Conservation (phyloP, 495 filamentous ascomycete species). For the Letharia columbiana region DNA sequence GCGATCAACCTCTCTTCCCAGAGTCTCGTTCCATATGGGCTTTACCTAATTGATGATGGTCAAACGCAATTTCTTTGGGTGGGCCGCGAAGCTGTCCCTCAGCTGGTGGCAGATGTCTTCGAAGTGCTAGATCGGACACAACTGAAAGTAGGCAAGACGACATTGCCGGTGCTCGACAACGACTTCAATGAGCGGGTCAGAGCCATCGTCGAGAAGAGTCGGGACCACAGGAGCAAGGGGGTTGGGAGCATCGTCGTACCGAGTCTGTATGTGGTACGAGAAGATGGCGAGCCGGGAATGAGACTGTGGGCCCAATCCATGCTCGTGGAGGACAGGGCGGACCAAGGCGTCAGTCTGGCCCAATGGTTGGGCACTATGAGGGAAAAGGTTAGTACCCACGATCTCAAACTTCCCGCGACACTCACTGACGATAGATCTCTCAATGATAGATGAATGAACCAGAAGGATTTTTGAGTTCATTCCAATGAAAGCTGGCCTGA, state of each 20-base stretch:
- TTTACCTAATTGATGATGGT: slow-evolving; percentile 95
- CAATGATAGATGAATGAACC: slow-evolving; percentile 21
- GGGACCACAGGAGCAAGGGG: slow-evolving; percentile 73
- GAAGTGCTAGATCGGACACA: slow-evolving; percentile 68
- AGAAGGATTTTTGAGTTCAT: slow-evolving; percentile 23
- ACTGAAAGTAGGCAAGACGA: slow-evolving; percentile 83
- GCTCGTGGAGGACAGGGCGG: slow-evolving; percentile 89
- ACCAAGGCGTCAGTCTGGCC: slow-evolving; percentile 81
- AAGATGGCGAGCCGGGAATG: slow-evolving; percentile 91
- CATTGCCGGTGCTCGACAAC: slow-evolving; percentile 76
- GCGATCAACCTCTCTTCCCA: slow-evolving; percentile 81
- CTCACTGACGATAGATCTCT: slow-evolving; percentile 3
- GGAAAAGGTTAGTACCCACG: slow-evolving; percentile 74
- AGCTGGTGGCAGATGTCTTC: slow-evolving; percentile 84
- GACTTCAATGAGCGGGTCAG: slow-evolving; percentile 94
- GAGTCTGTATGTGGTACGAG: slow-evolving; percentile 84
- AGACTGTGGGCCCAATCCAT: slow-evolving; percentile 95
- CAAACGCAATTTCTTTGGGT: slow-evolving; percentile 98
- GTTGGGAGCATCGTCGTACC: slow-evolving; percentile 87
- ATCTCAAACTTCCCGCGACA: neutral
- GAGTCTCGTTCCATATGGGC: slow-evolving; percentile 80
- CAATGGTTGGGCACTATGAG: slow-evolving; percentile 89
- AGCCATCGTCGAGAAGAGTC: slow-evolving; percentile 82
- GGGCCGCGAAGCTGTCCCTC: slow-evolving; percentile 83
- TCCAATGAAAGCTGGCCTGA: slow-evolving; percentile 7